Evolutionary conservation across 2,329 filamentous ascomycete species (phyloP), one percentile per base, ranked within the genome.

Genomic region (Neonectria neomacrospora): DNA sequence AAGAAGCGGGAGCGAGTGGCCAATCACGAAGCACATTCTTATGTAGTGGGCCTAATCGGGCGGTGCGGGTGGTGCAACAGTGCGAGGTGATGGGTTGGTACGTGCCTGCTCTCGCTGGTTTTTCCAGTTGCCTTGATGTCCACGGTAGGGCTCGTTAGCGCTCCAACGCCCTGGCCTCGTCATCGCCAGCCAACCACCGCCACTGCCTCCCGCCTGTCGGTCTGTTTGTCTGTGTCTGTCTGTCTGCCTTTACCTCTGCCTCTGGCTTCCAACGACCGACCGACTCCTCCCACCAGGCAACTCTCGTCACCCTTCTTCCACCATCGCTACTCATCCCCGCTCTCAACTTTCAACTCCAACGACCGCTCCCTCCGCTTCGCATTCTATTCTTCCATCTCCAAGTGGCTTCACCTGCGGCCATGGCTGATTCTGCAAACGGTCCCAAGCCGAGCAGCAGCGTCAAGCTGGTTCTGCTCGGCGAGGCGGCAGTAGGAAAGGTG

Each of bases 381-480:
- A 54, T 47, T 20, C n/a, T 47, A 54, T 47, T 20, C 12, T 53
- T 34, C 22, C 42, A 22, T 54, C 23, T 45, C 47, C 48, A 41
- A 63, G 54, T 37, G 45, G 23, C 56, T 58, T 61, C 59, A 63
- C 69, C 59, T 66, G 63, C 67, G 48, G 73, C 54, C 41, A 81
- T 81, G 80, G 77, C 80, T 64, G 80, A 81, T 67, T 83, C 88
- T 61, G 73, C 73, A 77, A 88, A 87, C 72, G 84, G 86, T 77
- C 91, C 93, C 65, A 99, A 98, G 85, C 96, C 96, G 67, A 98
- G 94, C 86, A 98, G 94, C 89, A 99, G 96, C 84, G 96, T 99
- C 80, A 99, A 99, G 90, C 91, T 99, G 73, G 96, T 99, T 70
- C 88, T 99, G 77, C 90, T 99, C 62, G 96, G 96, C 72, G 96